phyloP scores from a whole-genome alignment of 2,329 filamentous ascomycete species.

The Colletotrichum tanaceti region DNA sequence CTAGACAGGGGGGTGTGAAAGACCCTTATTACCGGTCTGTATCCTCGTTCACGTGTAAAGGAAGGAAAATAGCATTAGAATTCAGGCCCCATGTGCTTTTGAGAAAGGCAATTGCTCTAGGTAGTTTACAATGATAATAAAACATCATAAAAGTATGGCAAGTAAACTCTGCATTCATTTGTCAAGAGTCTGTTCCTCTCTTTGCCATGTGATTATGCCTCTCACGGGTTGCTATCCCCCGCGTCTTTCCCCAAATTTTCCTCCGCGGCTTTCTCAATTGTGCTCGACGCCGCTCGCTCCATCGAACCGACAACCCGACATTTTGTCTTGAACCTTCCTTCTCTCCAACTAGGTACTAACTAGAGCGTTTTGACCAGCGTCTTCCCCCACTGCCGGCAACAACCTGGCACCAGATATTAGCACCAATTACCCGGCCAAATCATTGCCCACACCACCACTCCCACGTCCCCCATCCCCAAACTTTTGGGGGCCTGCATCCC shows the following conservation, averaged over 20 bases:
- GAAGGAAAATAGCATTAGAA: neutral
- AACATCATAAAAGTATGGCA: too few species aligned
- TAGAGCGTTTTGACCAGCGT: slow-evolving; percentile 3
- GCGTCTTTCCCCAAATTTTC: slow-evolving; percentile 6
- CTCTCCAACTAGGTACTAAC: too few species aligned
- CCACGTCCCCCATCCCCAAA: slow-evolving; percentile 12
- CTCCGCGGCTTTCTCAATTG: slow-evolving; percentile 13
- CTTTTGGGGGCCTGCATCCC: slow-evolving; percentile 21
- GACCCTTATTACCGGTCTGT: slow-evolving; percentile 29
- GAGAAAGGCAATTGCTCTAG: too few species aligned
- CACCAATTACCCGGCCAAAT: slow-evolving; percentile 28
- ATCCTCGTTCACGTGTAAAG: slow-evolving; percentile 13
- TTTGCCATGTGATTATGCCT: too few species aligned
- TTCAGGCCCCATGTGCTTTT: too few species aligned
- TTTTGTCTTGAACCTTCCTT: slow-evolving; percentile 13
- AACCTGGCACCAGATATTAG: slow-evolving; percentile 23
- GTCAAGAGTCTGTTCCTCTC: neutral
- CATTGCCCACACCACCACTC: slow-evolving; percentile 5
- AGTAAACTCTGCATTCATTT: neutral
- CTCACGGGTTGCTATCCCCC: too few species aligned
- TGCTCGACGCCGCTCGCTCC: slow-evolving; percentile 6
- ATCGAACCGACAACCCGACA: slow-evolving; percentile 11
- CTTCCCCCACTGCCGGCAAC: slow-evolving; percentile 8
- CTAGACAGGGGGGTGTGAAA: slow-evolving; percentile 1
- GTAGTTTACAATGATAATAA: too few species aligned